Conservation (phyloP, 345 rosid genomes). For the Citrus trifoliata region DNA sequence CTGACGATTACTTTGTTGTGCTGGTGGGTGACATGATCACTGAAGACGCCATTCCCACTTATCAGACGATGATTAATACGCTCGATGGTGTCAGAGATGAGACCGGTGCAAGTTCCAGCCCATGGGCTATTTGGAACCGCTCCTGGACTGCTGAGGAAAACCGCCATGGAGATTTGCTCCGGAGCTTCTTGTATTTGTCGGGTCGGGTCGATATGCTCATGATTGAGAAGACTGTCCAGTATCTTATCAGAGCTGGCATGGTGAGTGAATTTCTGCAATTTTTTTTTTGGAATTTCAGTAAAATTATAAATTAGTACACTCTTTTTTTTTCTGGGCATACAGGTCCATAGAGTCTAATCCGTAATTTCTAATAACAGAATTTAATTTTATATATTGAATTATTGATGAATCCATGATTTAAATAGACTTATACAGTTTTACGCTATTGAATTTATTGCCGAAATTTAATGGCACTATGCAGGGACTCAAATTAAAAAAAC, state of each 20-base stretch:
- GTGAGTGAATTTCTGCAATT: conserved; percentile 17
- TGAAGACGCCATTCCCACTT: conserved; percentile 77
- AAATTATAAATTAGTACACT: too few relatives aligned
- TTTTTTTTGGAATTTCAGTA: background rate
- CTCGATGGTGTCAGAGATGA: conserved; percentile 73
- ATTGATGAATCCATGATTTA: too few relatives aligned
- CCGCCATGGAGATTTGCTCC: conserved; percentile 69
- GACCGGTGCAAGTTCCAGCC: conserved; percentile 63
- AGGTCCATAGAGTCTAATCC: too few relatives aligned
- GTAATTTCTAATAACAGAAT: too few relatives aligned
- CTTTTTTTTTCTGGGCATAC: too few relatives aligned
- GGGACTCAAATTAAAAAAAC: too few relatives aligned
- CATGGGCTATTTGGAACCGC: conserved; percentile 80
- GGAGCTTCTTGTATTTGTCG: conserved; percentile 55
- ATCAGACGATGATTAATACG: conserved; percentile 69
- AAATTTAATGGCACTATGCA: too few relatives aligned
- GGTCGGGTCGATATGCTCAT: conserved; percentile 74
- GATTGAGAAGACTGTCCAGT: conserved; percentile 62
- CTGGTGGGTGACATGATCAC: conserved; percentile 85
- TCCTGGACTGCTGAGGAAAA: conserved; percentile 84
- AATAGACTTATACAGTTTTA: too few relatives aligned
- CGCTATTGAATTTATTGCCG: too few relatives aligned
- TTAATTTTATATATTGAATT: too few relatives aligned
- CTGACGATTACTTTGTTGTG: conserved; percentile 73
- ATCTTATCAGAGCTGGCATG: conserved; percentile 70